These are phyloP conservation scores for Copromyces sp. DNA, from an alignment of 495 filamentous ascomycete genomes.

Conservation along the genomic window DNA sequence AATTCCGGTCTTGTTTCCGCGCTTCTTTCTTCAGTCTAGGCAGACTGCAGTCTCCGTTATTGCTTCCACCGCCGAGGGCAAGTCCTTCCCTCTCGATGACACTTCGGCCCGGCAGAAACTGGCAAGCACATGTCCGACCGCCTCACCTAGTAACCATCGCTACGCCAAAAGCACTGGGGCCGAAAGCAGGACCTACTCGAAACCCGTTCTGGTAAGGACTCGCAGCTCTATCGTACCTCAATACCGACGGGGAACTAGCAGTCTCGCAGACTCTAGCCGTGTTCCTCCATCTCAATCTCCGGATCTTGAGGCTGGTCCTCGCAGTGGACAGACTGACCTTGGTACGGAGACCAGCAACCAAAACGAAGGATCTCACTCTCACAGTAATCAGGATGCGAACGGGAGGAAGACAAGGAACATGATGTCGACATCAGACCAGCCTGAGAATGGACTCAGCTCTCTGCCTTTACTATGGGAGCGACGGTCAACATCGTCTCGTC, in stretches of 20 bases:
- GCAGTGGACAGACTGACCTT: background rate
- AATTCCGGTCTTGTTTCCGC: conserved; percentile 28
- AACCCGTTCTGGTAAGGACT: conserved; percentile 47
- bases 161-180: conserved; percentile 37
- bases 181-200: conserved; percentile 42
- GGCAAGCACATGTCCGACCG: conserved; percentile 33
- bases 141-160: conserved; percentile 20
- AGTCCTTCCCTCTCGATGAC: conserved; percentile 33
- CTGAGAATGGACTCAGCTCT: conserved; percentile 16
- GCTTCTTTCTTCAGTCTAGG: conserved; percentile 26
- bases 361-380: background rate
- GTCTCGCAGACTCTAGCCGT: conserved; percentile 18
- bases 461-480: conserved; percentile 16
- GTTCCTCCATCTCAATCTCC: conserved; percentile 12
- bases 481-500: conserved; percentile 7
- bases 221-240: conserved; percentile 8
- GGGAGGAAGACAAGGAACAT: background rate
- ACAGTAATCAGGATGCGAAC: background rate
- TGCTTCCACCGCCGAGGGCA: conserved; percentile 36
- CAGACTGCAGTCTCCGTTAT: conserved; percentile 33
- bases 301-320: background rate
- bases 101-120: conserved; percentile 34
- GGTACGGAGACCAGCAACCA: background rate
- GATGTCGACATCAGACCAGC: conserved; percentile 9
- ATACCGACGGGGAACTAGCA: conserved; percentile 17